A percentile compares a stretch with the other conserved stretches of the same genome.
Evolutionary conservation across 768 basidiomycete genomes (phyloP).

Genomic region (Psilocybe cyanescens): DNA sequence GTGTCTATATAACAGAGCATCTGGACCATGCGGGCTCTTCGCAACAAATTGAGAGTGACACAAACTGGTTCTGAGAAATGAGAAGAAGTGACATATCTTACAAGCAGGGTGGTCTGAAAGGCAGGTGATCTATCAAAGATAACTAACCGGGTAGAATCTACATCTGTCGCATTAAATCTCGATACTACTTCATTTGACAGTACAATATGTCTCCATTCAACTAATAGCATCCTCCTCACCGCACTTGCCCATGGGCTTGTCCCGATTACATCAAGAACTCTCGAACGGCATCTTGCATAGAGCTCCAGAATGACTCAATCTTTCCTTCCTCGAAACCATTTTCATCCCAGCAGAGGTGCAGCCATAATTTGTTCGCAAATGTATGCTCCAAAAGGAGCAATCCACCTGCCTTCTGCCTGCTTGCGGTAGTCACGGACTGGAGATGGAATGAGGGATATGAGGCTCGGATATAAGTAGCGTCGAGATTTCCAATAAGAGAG

Average conservation of each 20-base stretch:
- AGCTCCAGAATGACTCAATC: conserved; percentile 33
- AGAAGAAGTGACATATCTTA: too few relatives aligned
- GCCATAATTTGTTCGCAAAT: conserved; percentile 3
- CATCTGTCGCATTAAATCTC: too few relatives aligned
- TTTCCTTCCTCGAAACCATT: conserved; percentile 13
- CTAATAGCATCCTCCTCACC: too few relatives aligned
- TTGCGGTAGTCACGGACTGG: conserved; percentile 3
- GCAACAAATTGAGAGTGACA: too few relatives aligned
- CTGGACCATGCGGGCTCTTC: too few relatives aligned
- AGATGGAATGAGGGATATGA: conserved; percentile 6
- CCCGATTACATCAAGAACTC: neutral
- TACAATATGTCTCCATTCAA: too few relatives aligned
- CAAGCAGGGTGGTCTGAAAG: too few relatives aligned
- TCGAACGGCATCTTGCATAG: conserved; percentile 24
- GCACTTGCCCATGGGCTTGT: neutral
- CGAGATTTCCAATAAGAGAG: conserved; percentile 8
- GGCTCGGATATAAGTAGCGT: neutral
- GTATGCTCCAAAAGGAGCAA: conserved; percentile 8
- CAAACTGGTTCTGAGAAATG: too few relatives aligned
- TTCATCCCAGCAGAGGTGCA: conserved; percentile 11
- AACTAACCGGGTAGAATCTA: too few relatives aligned
- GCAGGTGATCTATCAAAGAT: too few relatives aligned
- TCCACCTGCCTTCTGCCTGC: conserved; percentile 1
- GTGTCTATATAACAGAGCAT: too few relatives aligned
- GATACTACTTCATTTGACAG: too few relatives aligned